Conservation (phyloP, 495 filamentous ascomycete species). For the Neurospora pannonica region DNA sequence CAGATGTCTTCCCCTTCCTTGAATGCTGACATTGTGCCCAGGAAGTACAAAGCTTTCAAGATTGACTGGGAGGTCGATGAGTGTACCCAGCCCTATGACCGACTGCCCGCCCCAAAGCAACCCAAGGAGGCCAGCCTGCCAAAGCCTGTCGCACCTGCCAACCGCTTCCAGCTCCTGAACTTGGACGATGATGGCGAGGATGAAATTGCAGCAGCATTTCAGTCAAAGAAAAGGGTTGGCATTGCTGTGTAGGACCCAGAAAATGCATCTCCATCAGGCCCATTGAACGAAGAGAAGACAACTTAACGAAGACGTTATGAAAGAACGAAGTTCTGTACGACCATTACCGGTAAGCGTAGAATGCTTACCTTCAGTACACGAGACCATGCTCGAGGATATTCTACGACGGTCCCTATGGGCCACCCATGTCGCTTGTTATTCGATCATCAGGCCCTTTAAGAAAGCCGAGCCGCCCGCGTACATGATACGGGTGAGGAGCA, state of each 20-base stretch:
- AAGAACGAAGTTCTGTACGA: neutral
- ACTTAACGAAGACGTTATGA: neutral
- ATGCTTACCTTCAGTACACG: neutral
- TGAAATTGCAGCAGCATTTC: conserved; percentile 16
- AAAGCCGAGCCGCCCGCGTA: neutral
- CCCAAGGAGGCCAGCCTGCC: conserved; percentile 23
- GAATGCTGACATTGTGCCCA: conserved; percentile 8
- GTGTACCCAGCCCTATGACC: conserved; percentile 51
- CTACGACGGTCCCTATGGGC: neutral
- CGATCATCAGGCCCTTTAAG: neutral
- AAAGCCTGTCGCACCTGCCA: conserved; percentile 29
- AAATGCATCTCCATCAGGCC: neutral
- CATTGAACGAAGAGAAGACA: neutral
- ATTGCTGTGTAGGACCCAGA: conserved; percentile 13
- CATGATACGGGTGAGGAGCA: neutral
- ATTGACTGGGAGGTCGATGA: conserved; percentile 70
- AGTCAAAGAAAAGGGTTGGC: conserved; percentile 16
- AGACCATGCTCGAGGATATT: neutral
- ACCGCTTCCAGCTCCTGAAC: conserved; percentile 59
- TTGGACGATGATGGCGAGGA: conserved; percentile 32
- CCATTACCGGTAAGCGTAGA: neutral
- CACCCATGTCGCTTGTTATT: neutral
- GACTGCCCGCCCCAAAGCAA: conserved; percentile 9
- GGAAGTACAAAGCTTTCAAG: conserved; percentile 61
- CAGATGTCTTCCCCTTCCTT: neutral